Evolutionary conservation across 352 stramenopile genomes (phyloP).

Genomic region (Phytophthora foliorum): DNA sequence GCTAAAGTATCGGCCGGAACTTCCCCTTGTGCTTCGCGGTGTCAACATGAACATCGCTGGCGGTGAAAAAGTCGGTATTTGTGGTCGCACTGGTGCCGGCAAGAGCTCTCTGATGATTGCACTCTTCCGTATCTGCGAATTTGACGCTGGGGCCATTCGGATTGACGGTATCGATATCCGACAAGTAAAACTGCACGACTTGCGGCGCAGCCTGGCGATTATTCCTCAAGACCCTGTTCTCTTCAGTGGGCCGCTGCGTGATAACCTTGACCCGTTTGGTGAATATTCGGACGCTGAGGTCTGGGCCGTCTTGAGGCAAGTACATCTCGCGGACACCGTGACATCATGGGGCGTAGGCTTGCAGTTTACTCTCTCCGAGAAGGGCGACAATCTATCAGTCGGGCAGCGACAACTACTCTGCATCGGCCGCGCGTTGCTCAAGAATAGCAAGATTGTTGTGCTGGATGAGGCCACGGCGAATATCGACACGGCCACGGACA

Average conservation of each 20-base stretch:
- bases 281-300: conserved; percentile 68
- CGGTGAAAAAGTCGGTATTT: conserved; percentile 49
- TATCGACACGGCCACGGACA: conserved; percentile 90
- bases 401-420: conserved; percentile 96
- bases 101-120: conserved; percentile 58
- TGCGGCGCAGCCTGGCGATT: conserved; percentile 45
- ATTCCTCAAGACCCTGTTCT: conserved; percentile 48
- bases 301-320: conserved; percentile 46
- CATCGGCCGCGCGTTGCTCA: conserved; percentile 94
- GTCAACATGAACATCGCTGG: conserved; percentile 37
- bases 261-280: conserved; percentile 92
- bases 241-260: conserved; percentile 87
- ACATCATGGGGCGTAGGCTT: conserved; percentile 50
- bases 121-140: conserved; percentile 51
- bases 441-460: conserved; percentile 89
- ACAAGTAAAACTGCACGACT: conserved; percentile 28
- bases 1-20: conserved; percentile 50
- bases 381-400: conserved; percentile 94
- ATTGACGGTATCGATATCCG: conserved; percentile 89
- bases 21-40: conserved; percentile 48
- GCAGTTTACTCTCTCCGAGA: conserved; percentile 88
- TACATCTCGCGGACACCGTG: conserved; percentile 41
- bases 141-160: conserved; percentile 59
- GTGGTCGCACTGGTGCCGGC: conserved; percentile 47
- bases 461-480: conserved; percentile 95